Conservation (phyloP, 805 yeast genomes). For the Komagataella populi region DNA sequence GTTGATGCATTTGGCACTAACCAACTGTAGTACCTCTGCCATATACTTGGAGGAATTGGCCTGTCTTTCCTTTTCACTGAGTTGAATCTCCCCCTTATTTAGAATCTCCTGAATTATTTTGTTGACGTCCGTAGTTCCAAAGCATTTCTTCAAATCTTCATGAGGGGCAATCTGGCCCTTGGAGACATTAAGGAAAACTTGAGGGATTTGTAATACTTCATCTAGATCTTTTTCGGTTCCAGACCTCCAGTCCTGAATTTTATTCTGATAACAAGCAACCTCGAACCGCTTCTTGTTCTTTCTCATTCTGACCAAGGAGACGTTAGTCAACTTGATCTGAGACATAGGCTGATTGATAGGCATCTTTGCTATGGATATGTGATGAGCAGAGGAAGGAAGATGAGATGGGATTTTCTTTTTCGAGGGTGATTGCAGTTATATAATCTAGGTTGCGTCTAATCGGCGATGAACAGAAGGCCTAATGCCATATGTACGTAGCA, state of each 20-base stretch:
- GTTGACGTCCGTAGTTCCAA: constrained; percentile 67
- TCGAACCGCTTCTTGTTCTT: constrained; percentile 89
- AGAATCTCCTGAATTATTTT: constrained; percentile 70
- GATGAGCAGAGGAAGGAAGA: not conserved
- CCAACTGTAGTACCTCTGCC: constrained; percentile 70
- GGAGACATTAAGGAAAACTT: constrained; percentile 82
- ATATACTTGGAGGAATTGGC: constrained; percentile 59
- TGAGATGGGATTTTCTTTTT: not conserved
- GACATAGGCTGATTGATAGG: constrained; percentile 75
- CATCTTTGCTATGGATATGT: not conserved
- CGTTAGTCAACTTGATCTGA: constrained; percentile 86
- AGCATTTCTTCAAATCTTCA: constrained; percentile 63
- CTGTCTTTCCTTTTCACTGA: constrained; percentile 85
- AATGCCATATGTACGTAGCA: too few species aligned
- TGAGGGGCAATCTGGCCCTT: constrained; percentile 89
- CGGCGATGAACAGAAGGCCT: too few species aligned
- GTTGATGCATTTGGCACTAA: constrained; percentile 84
- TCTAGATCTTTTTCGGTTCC: constrained; percentile 81
- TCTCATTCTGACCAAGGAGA: constrained; percentile 81
- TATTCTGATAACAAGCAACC: constrained; percentile 92
- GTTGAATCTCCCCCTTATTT: constrained; percentile 85
- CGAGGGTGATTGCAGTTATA: not conserved
- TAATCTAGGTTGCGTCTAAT: too few species aligned
- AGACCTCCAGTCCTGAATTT: constrained; percentile 88
- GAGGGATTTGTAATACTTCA: constrained; percentile 94